Conservation (phyloP, 768 basidiomycete genomes). For the Mycena belliarum region DNA sequence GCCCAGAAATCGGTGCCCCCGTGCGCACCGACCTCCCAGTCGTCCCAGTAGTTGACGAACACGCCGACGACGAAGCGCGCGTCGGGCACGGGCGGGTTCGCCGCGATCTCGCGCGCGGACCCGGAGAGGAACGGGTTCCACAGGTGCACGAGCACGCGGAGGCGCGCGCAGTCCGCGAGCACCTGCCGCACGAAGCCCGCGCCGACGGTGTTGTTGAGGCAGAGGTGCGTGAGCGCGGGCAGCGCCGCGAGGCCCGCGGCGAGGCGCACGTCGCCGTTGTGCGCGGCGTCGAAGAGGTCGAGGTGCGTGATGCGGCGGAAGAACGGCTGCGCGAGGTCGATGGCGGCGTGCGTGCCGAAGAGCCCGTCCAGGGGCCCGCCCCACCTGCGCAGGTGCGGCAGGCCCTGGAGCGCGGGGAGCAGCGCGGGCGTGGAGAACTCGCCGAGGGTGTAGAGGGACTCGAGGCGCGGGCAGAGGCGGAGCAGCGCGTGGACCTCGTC, state of each 20-base stretch:
- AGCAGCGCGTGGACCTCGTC: not conserved
- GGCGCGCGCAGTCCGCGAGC: not conserved
- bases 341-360: not conserved
- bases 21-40: slow-evolving; percentile 6
- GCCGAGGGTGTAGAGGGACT: not conserved
- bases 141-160: slow-evolving; percentile 5
- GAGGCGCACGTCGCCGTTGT: not conserved
- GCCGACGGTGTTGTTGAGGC: too few relatives aligned
- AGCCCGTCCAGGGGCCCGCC: not conserved
- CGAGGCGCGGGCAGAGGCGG: not conserved
- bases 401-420: not conserved
- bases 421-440: not conserved
- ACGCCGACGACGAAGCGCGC: slow-evolving; percentile 11
- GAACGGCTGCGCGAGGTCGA: not conserved
- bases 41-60: not conserved
- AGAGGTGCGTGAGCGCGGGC: too few relatives aligned
- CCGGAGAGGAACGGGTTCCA: not conserved
- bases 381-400: not conserved
- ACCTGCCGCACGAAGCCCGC: too few relatives aligned
- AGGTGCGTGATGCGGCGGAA: slow-evolving; percentile 11
- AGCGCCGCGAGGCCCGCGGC: not conserved
- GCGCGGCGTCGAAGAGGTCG: slow-evolving; percentile 8
- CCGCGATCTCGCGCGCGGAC: not conserved
- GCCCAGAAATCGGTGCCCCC: slow-evolving; percentile 11
- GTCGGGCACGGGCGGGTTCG: not conserved